Conservation (phyloP, 2,329 filamentous ascomycete species). For the Orbilia ellipsospora region DNA sequence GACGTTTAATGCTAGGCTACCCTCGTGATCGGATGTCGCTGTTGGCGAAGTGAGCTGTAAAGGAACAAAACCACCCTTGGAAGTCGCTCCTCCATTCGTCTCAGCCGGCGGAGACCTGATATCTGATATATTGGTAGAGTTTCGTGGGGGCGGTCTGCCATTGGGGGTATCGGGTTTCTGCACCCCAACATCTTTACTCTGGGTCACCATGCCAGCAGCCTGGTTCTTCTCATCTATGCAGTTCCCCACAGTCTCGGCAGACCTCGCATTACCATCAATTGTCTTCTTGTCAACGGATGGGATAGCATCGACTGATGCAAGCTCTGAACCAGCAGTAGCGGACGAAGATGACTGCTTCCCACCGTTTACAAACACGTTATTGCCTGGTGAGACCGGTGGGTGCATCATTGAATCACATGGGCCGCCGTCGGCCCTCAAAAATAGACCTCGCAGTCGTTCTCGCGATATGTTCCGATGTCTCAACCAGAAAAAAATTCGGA, state of each 20-base stretch:
- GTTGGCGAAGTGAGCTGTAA: slow-evolving; percentile 53
- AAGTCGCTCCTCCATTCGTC: slow-evolving; percentile 25
- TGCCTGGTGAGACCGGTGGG: slow-evolving; percentile 53
- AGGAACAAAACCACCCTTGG: slow-evolving; percentile 49
- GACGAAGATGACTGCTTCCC: slow-evolving; percentile 24
- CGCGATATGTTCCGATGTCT: slow-evolving; percentile 24
- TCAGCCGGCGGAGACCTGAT: slow-evolving; percentile 34
- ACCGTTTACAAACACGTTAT: slow-evolving; percentile 54
- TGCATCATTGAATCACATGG: slow-evolving; percentile 55
- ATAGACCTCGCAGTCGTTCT: slow-evolving; percentile 37
- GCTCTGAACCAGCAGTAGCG: slow-evolving; percentile 41
- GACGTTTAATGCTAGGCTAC: slow-evolving; percentile 12
- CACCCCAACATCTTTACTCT: slow-evolving; percentile 38
- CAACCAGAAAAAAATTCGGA: slow-evolving; percentile 8
- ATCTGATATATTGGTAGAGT: slow-evolving; percentile 47
- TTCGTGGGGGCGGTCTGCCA: slow-evolving; percentile 45
- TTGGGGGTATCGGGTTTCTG: slow-evolving; percentile 35
- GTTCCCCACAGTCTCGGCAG: slow-evolving; percentile 53
- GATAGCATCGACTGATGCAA: slow-evolving; percentile 44
- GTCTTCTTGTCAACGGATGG: slow-evolving; percentile 29
- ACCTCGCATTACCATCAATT: slow-evolving; percentile 11
- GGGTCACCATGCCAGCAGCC: slow-evolving; percentile 44
- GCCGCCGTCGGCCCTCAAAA: slow-evolving; percentile 47
- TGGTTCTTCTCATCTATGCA: slow-evolving; percentile 41
- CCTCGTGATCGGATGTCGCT: slow-evolving; percentile 37